Percentiles rank a stretch among this genome's conserved stretches.
These are phyloP conservation scores for Triticum timopheevii DNA, from an alignment of 176 grass and related monocot species.

Conservation along the genomic window DNA sequence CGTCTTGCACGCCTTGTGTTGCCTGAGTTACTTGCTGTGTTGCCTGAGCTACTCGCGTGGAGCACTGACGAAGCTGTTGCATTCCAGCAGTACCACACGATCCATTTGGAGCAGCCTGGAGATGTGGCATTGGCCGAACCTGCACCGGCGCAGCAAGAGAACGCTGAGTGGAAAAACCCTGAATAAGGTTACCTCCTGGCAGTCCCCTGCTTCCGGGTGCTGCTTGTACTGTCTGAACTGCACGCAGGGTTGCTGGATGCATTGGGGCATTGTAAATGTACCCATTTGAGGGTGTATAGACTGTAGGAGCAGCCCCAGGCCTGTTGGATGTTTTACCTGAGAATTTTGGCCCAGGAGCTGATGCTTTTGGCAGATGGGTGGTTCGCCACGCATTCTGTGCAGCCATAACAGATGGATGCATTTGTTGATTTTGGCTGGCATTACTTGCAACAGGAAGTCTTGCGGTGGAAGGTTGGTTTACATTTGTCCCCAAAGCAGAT, in stretches of 20 bases:
- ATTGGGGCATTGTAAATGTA: background rate
- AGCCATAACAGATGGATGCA: background rate
- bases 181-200: background rate
- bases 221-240: slow-evolving; percentile 7
- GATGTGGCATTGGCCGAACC: background rate
- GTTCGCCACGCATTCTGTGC: background rate
- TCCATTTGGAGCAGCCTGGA: background rate
- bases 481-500: background rate
- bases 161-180: slow-evolving; percentile 22
- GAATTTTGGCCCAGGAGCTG: background rate
- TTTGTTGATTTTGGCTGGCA: slow-evolving; percentile 22
- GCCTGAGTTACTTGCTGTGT: background rate
- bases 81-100: background rate
- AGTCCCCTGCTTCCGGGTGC: background rate
- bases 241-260: background rate
- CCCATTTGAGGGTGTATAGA: slow-evolving; percentile 16
- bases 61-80: background rate
- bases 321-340: background rate
- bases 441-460: background rate
- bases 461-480: background rate
- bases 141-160: background rate
- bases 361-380: background rate
- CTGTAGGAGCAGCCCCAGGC: background rate
- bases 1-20: background rate
- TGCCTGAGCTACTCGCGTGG: background rate